Base-by-base conservation (phyloP, 2,329 filamentous ascomycete genomes). In the Diaporthe sp. region DNA sequence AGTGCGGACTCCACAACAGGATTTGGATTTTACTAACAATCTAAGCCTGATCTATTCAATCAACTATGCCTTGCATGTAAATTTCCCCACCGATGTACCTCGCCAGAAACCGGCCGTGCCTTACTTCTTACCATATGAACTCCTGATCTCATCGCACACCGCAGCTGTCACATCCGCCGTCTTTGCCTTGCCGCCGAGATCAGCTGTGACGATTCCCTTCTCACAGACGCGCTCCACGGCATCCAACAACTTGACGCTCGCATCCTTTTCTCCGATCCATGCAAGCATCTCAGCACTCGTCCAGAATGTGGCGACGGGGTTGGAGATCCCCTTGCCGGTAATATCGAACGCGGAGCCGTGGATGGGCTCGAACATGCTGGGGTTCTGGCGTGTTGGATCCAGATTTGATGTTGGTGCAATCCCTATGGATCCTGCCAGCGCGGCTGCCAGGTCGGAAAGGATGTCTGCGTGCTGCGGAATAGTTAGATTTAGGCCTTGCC, bases 341-440 rank as follows among this genome's bases (percentile, higher is more conserved):
- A 90, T 89, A 75, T 90, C 88, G 71, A 88, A 88, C 1, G 88
- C 88, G 9, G 84, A 86, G 7, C 88, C 88, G 76, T 89, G 88
- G 73, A 90, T 89, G 0, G 89, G 89, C 82, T 90, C 89, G 77
- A 90, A 90, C 88, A 90, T 88, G 71, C 83, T 85, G 80, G 89
- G 72, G 82, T 88, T 78, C 80, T 86, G n/a, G 83, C 87, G 78
- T 10, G 82, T 83, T 7, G 91, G 91, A 77, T 93, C 91, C 9
- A 93, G 84, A 77, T 92, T 93, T 47, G 85, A 88, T 0, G 91
- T 92, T 2, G 92, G 91, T 2, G 92, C 92, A 75, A 93, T 93
- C 7, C 92, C 91, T 77, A 93, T 93, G 3, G 88, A 91, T 2
- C 92, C 92, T n/a, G 91, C 91, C 5, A 93, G 83, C 0, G 91